Evolutionary conservation across 148 eudicot species (phyloP).

Genomic region (Amaranthus hypochondriacus): DNA sequence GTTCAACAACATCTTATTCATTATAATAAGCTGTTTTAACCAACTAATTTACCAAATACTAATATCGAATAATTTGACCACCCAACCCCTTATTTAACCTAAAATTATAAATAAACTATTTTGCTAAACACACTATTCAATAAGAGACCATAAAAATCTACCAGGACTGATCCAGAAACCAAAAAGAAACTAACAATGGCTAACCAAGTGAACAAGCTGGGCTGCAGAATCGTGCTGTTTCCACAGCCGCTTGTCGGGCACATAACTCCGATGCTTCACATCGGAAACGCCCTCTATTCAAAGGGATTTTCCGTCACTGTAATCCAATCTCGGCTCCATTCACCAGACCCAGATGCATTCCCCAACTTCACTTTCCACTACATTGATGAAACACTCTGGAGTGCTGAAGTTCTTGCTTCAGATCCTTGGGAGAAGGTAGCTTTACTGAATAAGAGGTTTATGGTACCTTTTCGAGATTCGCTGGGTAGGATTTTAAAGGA

Average conservation of each 20-base stretch:
- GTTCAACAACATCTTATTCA: no score
- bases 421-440: constrained; percentile 9
- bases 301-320: constrained; percentile 38
- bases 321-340: constrained; percentile 32
- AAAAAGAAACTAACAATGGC: constrained; percentile 1
- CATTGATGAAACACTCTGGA: constrained; percentile 26
- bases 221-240: constrained; percentile 27
- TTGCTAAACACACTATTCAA: background rate
- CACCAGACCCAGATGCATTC: constrained; percentile 30
- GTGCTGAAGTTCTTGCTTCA: constrained; percentile 3
- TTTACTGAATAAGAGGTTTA: constrained; percentile 19
- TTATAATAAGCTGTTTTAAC: no score
- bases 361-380: constrained; percentile 35
- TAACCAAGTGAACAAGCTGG: constrained; percentile 11
- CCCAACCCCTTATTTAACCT: no score
- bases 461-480: constrained; percentile 20
- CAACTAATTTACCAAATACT: no score
- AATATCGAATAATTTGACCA: no score
- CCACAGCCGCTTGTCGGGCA: constrained; percentile 44
- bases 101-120: no score
- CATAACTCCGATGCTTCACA: constrained; percentile 40
- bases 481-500: constrained; percentile 19
- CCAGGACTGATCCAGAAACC: background rate
- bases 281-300: constrained; percentile 34
- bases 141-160: background rate